Base-by-base conservation (phyloP, 2,329 filamentous ascomycete species). In the Amauroascus verrucosus region DNA sequence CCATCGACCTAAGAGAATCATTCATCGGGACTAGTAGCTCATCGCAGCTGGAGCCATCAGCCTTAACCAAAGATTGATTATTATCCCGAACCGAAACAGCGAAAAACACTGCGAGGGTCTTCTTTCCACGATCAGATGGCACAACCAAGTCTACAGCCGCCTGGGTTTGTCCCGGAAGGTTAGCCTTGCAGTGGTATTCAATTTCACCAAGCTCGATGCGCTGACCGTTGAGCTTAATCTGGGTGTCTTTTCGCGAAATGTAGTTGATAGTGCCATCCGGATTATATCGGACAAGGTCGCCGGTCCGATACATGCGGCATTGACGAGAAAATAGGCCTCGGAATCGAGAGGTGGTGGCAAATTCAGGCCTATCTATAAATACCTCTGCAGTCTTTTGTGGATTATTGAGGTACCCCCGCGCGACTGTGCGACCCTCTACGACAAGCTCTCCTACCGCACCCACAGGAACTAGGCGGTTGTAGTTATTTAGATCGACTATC, bases 141-240 rank as follows among this genome's bases (percentile, higher is more conserved):
- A 38, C 38, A 6, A 57, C 48, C n/a, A 59, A 37, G 28, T 59
- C 57, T 9, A 57, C 57, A 18, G 51, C 57, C 14, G 50, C 51
- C 30, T 57, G 54, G 1, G 48, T 54, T 32, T 56, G 52, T 20
- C 51, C 50, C 6, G 51, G 54, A 26, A 54, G 33, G 32, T 53
- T 56, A 14, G 48, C 46, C 43, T 56, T 56, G 45, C 56, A 53
- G 24, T 60, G 53, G 44, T 63, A 53, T 56, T 67, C 64, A 37
- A 67, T 59, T 51, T 65, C 64, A 6, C 60, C 62, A 6, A 63
- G 58, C 46, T 67, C 64, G n/a, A 67, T 57, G 8, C 65, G 62
- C 47, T 65, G 63, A 4, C 65, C 65, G 16, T 57, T 53, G 45
- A 38, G 62, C 65, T 95, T 95, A 57, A 94, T 83, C 66, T 96